Evolutionary conservation across 176 grass and related monocot genomes (phyloP).

Genomic region (Triticum dicoccoides): DNA sequence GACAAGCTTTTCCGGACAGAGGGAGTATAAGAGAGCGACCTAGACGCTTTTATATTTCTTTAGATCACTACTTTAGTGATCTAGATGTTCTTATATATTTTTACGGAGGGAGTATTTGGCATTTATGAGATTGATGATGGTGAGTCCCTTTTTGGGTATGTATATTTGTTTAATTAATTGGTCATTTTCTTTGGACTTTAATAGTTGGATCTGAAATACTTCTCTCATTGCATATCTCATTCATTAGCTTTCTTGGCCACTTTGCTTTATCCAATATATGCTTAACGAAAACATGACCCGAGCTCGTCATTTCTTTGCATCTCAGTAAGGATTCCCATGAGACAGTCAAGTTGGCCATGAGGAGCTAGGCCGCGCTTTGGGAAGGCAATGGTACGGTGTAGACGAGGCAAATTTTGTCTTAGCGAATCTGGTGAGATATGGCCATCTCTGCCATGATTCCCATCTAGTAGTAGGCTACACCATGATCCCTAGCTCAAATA

Average conservation of each 20-base stretch:
- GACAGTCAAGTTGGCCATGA: neutral
- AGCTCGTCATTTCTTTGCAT: neutral
- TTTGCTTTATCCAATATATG: conserved; percentile 10
- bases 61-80: too few species aligned
- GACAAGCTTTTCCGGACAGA: too few species aligned
- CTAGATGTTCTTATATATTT: too few species aligned
- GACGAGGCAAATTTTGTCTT: neutral
- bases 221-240: neutral
- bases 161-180: neutral
- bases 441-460: neutral
- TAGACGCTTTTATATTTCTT: too few species aligned
- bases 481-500: neutral
- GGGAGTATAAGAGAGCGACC: too few species aligned
- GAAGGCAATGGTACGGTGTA: neutral
- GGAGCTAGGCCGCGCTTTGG: neutral
- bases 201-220: neutral
- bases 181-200: neutral
- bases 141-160: neutral
- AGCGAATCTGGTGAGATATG: neutral
- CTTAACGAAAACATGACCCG: neutral
- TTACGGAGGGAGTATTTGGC: too few species aligned
- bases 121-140: neutral
- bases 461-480: neutral
- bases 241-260: neutral
- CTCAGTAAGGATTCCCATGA: conserved; percentile 5